These are phyloP conservation scores for Zasmidium cellare DNA, from an alignment of 2,329 filamentous ascomycete species.

Conservation along the genomic window DNA sequence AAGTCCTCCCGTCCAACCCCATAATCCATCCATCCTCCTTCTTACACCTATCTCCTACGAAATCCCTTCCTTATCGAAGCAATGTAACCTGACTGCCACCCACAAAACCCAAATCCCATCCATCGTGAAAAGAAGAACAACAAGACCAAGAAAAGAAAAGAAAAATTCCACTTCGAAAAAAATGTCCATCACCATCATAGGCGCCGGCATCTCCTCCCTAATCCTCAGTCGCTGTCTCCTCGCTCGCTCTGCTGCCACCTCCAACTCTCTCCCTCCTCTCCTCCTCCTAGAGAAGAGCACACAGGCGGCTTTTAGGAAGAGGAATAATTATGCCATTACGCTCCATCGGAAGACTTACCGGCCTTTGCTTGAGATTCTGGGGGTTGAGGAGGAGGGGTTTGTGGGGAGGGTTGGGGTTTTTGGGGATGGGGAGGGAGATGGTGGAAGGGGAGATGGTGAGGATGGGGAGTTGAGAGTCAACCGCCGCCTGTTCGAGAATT, in stretches of 20 bases:
- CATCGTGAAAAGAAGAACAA: background rate
- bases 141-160: too few relatives aligned
- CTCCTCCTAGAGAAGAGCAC: conserved; percentile 38
- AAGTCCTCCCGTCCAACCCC: too few relatives aligned
- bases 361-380: conserved; percentile 34
- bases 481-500: conserved; percentile 36
- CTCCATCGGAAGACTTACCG: conserved; percentile 35
- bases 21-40: too few relatives aligned
- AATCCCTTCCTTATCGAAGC: too few relatives aligned
- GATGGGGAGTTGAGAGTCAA: conserved; percentile 35
- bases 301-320: conserved; percentile 18
- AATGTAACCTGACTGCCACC: too few relatives aligned
- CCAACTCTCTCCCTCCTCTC: conserved; percentile 34
- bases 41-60: too few relatives aligned
- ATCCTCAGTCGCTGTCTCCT: conserved; percentile 40
- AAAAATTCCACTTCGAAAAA: background rate
- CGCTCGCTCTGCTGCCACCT: too few relatives aligned
- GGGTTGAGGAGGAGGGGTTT: conserved; percentile 36
- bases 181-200: conserved; percentile 40
- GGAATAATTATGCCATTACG: conserved; percentile 43
- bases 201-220: conserved; percentile 48
- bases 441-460: conserved; percentile 26
- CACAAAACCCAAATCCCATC: background rate
- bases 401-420: conserved; percentile 36
- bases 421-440: conserved; percentile 20